Evolutionary conservation across 176 grass and related monocot species (phyloP), one percentile per base, ranked within the genome.

Genomic region (Carex scoparia): DNA sequence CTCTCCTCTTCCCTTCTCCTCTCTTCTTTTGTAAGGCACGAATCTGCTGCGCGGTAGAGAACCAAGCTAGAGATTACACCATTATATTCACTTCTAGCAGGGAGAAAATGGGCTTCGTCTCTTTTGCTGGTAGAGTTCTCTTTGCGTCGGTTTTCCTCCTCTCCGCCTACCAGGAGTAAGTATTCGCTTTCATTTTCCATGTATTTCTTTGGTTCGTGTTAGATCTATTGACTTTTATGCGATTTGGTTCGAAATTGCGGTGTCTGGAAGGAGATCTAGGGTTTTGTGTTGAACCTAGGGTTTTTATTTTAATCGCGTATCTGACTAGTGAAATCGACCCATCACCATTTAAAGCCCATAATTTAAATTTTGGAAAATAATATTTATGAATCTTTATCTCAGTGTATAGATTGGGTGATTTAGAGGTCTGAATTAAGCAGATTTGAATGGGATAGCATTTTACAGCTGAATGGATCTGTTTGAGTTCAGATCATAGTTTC

Each of bases 151-250:
- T 91, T 9, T 97, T 97, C 78, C 91, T 97, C 81, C 91, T 97
- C 53, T 97, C 89, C 72, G 94, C 94, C 31, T 97, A 97, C 89
- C 94, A 91, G 89, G 94, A 97, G 94, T 97, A 90, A 78, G 94
- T 79, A 6, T 23, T 72, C 67, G 16, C 9, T 59, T 59, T 81
- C 57, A 48, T 76, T 80, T 12, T 10, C 16, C 40, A 38, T 81
- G 2, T 32, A 13, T 67, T 73, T 76, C 18, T 23, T 8, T 19
- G 69, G 14, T 37, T 57, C 61, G 19, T 77, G 73, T 65, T 73
- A 87, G 93, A 94, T 91, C 89, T 88, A 89, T 57, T 79, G 28
- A 32, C 15, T 79, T 53, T 35, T 49, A 7, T 23, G 16, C 38
- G 40, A 69, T 19, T 61, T 86, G 16, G 33, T 7, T 81, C 60